These are phyloP conservation scores for Solanum paucissectum DNA, from an alignment of 257 asterid genomes.

Conservation along the genomic window DNA sequence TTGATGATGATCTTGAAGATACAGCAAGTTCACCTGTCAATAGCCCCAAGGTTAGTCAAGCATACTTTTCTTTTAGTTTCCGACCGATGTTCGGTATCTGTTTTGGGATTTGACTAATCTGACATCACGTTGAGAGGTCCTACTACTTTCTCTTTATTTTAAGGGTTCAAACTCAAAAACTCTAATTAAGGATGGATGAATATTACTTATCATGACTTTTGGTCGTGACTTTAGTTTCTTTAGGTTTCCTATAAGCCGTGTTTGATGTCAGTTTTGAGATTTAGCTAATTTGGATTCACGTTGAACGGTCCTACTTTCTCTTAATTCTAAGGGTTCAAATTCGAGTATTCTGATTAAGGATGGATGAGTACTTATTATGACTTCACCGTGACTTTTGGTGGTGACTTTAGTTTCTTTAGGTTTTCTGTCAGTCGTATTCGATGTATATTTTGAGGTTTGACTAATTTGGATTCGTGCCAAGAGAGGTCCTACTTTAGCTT, in stretches of 20 bases:
- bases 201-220: neutral
- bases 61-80: neutral
- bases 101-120: neutral
- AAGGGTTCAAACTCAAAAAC: too few species aligned
- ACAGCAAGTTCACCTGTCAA: conserved; percentile 76
- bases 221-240: neutral
- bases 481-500: neutral
- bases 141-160: too few species aligned
- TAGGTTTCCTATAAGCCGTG: neutral
- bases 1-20: conserved; percentile 52
- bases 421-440: neutral
- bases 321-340: too few species aligned
- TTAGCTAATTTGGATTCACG: neutral
- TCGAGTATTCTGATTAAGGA: neutral
- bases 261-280: neutral
- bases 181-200: neutral
- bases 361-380: neutral
- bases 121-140: neutral
- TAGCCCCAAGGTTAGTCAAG: conserved; percentile 51
- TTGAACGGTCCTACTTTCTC: neutral
- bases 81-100: neutral
- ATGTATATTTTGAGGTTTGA: neutral
- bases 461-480: neutral
- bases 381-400: neutral
- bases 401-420: neutral